Base-by-base conservation (phyloP, 352 stramenopile species). In the Labyrinthula sp. region DNA sequence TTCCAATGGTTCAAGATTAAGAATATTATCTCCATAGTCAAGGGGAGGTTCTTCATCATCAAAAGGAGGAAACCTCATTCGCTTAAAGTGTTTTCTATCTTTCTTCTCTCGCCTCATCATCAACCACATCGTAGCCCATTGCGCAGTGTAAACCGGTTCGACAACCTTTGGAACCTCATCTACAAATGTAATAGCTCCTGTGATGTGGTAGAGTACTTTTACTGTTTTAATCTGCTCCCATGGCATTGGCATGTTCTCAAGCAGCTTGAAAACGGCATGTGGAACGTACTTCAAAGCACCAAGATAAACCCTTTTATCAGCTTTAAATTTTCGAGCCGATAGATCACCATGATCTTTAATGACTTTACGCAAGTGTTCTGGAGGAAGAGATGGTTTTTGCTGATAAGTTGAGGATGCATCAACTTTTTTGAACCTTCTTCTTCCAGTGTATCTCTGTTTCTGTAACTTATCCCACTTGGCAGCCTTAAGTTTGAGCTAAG, bases 191-290 rank as follows among this genome's bases (percentile, higher is more conserved):
- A 99, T 98, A 17, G 91, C 91, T 12, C 91, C 91, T 1, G 91
- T 99, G 14, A 97, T 70, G 63, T 99, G 91, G 67, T 98, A 99
- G 36, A 99, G 58, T 20, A 99, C 86, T 48, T 93, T 89, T 29
- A 99, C 89, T 46, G 95, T 91, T 40, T 92, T 88, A 26, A 95
- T 85, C 50, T 92, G 83, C 62, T 99, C 89, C 90, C 90, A 99
- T 1, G 90, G 90, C 90, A 99, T 99, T 31, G 90, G 90, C 79
- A 98, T 97, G 63, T 98, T 99, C 69, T 99, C 90, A 38, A 99
- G 63, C 30, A 99, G 65, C 69, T 99, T 99, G 61, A 93, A 95
- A 27, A 99, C 75, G 12, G 89, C 83, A 59, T 99, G 90, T 8
- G 90, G 90, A 18, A 97, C 82, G 62, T 97, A 99, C 64, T 99